phyloP scores from a whole-genome alignment of 805 yeast genomes.

The Candida railenensis region DNA sequence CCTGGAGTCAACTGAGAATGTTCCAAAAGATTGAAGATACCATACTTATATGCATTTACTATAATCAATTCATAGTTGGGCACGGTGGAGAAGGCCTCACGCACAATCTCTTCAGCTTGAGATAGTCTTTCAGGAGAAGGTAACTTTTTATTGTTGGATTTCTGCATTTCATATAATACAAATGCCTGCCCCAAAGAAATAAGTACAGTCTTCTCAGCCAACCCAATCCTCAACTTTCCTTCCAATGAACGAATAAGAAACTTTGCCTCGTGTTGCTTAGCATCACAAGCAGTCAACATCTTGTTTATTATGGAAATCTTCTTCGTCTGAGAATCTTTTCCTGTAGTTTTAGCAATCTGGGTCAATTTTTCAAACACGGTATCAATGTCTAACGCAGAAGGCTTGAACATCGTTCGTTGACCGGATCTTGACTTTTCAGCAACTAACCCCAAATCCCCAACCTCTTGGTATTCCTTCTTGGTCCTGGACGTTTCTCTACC shows the following conservation, averaged over 20 bases:
- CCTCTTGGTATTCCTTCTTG: conserved; percentile 69
- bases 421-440: conserved; percentile 80
- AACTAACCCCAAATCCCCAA: conserved; percentile 89
- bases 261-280: conserved; percentile 73
- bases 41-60: conserved; percentile 60
- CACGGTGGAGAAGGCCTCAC: conserved; percentile 84
- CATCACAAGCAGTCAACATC: conserved; percentile 82
- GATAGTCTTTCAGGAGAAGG: conserved; percentile 45
- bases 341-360: conserved; percentile 74
- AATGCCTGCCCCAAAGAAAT: conserved; percentile 84
- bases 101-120: conserved; percentile 72
- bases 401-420: conserved; percentile 93
- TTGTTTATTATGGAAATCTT: conserved; percentile 79
- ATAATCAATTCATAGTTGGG: conserved; percentile 88
- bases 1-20: conserved; percentile 84
- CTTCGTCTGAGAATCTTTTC: conserved; percentile 75
- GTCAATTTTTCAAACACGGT: conserved; percentile 73
- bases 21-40: conserved; percentile 62
- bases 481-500: conserved; percentile 75
- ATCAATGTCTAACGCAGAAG: conserved; percentile 71
- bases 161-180: conserved; percentile 52
- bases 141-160: conserved; percentile 8
- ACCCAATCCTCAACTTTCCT: conserved; percentile 88
- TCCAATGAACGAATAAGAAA: conserved; percentile 86
- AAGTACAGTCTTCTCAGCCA: conserved; percentile 91